A percentile compares a stretch with the other conserved stretches of the same genome.
These are phyloP conservation scores for Candida tropicalis DNA, from an alignment of 1,139 yeast genomes.

Conservation along the genomic window DNA sequence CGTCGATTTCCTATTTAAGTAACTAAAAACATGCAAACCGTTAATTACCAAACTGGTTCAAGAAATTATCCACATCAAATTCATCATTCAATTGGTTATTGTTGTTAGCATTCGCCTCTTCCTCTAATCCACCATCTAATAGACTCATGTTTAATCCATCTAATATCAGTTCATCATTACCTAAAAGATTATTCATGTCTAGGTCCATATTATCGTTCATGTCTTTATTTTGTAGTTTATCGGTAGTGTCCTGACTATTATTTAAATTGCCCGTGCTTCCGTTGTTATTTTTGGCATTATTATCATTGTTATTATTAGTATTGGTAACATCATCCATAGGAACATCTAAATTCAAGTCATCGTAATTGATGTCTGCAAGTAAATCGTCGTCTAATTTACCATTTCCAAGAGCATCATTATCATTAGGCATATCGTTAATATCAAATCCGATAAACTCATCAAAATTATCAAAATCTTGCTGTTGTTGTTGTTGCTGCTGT, in stretches of 20 bases:
- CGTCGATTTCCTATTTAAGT: conserved; percentile 33
- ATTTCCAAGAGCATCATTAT: conserved; percentile 7
- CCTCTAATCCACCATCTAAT: conserved; percentile 38
- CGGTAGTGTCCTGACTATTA: conserved; percentile 6
- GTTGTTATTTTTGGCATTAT: conserved; percentile 11
- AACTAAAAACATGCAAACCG: conserved; percentile 13
- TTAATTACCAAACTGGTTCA: conserved; percentile 45
- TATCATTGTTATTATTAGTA: conserved; percentile 15
- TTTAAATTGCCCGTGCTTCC: conserved; percentile 7
- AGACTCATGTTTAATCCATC: conserved; percentile 49
- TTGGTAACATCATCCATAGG: conserved; percentile 16
- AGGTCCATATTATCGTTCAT: conserved; percentile 29
- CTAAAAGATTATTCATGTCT: conserved; percentile 45
- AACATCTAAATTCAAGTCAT: conserved; percentile 15
- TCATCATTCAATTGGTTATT: conserved; percentile 29
- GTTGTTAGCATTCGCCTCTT: conserved; percentile 19
- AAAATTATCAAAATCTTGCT: conserved; percentile 15
- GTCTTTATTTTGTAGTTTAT: conserved; percentile 1
- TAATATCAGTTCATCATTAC: conserved; percentile 45
- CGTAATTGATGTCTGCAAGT: conserved; percentile 37
- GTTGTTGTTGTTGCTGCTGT: conserved; percentile 12
- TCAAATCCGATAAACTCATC: conserved; percentile 18
- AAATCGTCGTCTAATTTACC: conserved; percentile 35
- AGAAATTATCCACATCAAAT: conserved; percentile 50
- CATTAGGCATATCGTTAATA: conserved; percentile 22